These are phyloP conservation scores for Hypoxylon perforatum DNA, from an alignment of 495 filamentous ascomycete species.

Conservation along the genomic window DNA sequence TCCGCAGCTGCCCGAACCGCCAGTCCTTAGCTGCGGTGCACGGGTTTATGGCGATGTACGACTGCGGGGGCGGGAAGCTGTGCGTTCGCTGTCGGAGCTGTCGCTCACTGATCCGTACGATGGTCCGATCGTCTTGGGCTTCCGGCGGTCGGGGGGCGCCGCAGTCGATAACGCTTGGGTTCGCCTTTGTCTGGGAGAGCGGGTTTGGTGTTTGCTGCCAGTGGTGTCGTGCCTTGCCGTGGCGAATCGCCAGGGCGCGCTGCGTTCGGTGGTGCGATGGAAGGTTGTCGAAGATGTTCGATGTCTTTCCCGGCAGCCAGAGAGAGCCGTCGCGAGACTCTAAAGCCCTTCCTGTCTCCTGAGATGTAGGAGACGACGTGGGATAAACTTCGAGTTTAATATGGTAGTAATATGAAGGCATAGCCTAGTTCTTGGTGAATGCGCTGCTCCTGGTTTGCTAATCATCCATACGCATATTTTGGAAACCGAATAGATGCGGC, in stretches of 20 bases:
- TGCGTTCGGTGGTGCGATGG: constrained; percentile 52
- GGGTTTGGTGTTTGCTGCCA: constrained; percentile 10
- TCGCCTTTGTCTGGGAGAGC: constrained; percentile 1
- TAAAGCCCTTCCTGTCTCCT: constrained; percentile 11
- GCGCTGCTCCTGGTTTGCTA: not conserved
- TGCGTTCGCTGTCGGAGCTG: constrained; percentile 45
- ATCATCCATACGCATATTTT: constrained; percentile 33
- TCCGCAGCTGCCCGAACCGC: constrained; percentile 57
- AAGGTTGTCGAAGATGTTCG: constrained; percentile 58
- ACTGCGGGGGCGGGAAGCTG: constrained; percentile 47
- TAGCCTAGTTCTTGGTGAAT: constrained; percentile 42
- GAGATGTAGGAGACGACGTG: constrained; percentile 50
- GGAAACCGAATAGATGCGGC: constrained; percentile 14
- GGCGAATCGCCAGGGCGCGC: constrained; percentile 5
- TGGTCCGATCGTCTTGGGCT: constrained; percentile 42
- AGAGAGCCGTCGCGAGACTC: constrained; percentile 24
- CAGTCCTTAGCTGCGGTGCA: constrained; percentile 56
- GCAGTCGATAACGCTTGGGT: constrained; percentile 55
- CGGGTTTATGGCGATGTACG: constrained; percentile 50
- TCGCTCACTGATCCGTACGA: constrained; percentile 44
- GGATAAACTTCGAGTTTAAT: constrained; percentile 85
- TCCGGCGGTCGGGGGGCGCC: constrained; percentile 49
- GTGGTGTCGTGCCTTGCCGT: constrained; percentile 9
- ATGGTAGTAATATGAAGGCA: constrained; percentile 93
- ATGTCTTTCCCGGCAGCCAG: constrained; percentile 52